phyloP scores from a whole-genome alignment of 2,329 filamentous ascomycete species.

The Trichoderma sp. region DNA sequence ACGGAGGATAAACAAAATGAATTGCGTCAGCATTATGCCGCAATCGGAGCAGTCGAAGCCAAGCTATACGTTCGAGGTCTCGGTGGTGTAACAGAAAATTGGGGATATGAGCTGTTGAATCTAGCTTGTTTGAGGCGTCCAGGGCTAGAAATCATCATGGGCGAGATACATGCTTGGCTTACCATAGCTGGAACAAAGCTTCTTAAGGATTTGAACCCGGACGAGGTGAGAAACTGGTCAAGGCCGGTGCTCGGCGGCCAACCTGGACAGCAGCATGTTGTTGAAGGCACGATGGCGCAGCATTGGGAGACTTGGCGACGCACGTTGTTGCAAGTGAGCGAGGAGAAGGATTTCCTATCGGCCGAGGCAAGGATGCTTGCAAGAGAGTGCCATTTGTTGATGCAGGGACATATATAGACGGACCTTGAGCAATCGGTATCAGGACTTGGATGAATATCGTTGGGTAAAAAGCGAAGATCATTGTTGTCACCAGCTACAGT shows the following conservation, averaged over 20 bases:
- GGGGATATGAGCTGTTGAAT: not conserved
- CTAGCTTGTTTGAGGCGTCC: not conserved
- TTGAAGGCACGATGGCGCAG: constrained; percentile 1
- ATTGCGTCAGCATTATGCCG: not conserved
- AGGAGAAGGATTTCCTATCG: not conserved
- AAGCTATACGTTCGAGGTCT: not conserved
- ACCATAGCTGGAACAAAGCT: not conserved
- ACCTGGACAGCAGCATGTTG: not conserved
- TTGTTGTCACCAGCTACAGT: not conserved
- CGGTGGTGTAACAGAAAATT: not conserved
- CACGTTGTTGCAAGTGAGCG: not conserved
- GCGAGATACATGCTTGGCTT: constrained; percentile 11
- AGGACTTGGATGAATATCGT: not conserved
- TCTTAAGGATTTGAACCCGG: not conserved
- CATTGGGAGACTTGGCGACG: constrained; percentile 5
- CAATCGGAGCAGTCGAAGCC: not conserved
- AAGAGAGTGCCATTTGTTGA: not conserved
- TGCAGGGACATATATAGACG: not conserved
- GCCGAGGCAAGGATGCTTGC: not conserved
- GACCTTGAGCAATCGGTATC: not conserved
- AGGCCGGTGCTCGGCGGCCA: not conserved
- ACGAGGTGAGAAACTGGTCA: not conserved
- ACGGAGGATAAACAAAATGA: not conserved
- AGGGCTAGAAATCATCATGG: not conserved
- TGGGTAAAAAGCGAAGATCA: not conserved